Conservation (phyloP, 1,139 yeast genomes). For the Pneumocystis sp. region DNA sequence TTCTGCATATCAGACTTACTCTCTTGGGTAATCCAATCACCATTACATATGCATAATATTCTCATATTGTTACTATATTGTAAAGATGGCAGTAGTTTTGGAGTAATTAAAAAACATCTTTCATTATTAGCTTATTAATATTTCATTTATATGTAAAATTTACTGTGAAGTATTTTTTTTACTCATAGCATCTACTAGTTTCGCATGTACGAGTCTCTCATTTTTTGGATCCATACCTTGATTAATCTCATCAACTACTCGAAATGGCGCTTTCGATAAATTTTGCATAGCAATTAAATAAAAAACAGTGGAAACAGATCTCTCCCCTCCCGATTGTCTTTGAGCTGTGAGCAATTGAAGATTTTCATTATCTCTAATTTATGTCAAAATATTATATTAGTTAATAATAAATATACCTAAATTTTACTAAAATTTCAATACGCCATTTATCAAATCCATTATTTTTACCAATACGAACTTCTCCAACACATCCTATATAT, state of each 20-base stretch:
- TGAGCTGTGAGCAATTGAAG: constrained; percentile 62
- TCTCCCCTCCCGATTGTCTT: constrained; percentile 94
- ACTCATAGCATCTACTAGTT: constrained; percentile 79
- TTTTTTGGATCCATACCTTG: constrained; percentile 97
- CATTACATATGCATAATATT: constrained; percentile 76
- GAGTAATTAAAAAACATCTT: constrained; percentile 72
- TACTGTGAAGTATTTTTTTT: constrained; percentile 35
- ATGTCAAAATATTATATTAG: neutral
- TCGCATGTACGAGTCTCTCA: constrained; percentile 73
- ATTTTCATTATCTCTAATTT: constrained; percentile 38
- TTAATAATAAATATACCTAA: constrained; percentile 31
- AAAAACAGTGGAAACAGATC: constrained; percentile 86
- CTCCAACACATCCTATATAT: constrained; percentile 74
- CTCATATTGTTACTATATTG: constrained; percentile 71
- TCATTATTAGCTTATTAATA: constrained; percentile 26
- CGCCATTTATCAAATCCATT: constrained; percentile 59
- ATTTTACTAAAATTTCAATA: constrained; percentile 68
- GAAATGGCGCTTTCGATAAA: constrained; percentile 75
- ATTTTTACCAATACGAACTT: constrained; percentile 44
- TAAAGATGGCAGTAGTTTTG: constrained; percentile 68
- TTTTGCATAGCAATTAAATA: constrained; percentile 86
- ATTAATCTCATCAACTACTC: constrained; percentile 94
- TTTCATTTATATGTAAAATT: neutral
- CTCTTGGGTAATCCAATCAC: constrained; percentile 21
- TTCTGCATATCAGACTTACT: constrained; percentile 19